Base-by-base conservation (phyloP, 306 rosid genomes). In the Adenanthera pavonina region DNA sequence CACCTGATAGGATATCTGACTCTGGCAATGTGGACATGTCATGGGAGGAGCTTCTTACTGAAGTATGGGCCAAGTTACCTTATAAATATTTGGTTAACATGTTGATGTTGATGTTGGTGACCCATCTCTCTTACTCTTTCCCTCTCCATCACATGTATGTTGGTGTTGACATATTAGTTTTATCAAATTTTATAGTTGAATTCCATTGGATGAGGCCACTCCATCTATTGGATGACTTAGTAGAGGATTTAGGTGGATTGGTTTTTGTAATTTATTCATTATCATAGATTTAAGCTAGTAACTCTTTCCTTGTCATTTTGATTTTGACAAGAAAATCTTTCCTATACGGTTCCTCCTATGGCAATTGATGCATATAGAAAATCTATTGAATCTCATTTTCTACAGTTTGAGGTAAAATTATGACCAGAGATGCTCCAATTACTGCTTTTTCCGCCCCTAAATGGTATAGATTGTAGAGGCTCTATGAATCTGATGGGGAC, bases 291-390 rank as follows among this genome's bases (percentile, higher is more conserved):
- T 79, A 33, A 49, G 35, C 34, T 10, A 57, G 60, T 72, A 25
- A 48, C 85, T 53, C 71, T 49, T 60, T 57, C 25, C 65, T 10
- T 68, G 14, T 52, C 72, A 48, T 77, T 84, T 76, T 75, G 79
- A 69, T 47, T 25, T 81, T 91, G 81, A 80, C 87, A 94, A 97
- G 97, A 90, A 75, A 88, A 47, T 77, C 92, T 94, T 72, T 90
- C 92, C 78, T 94, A 92, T 79, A 85, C 81, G 2, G 88, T 94
- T 69, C 92, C 94, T 34, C 77, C 79, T 67, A 81, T 91, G 73
- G 98, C 94, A 68, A 76, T 82, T 92, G 92, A 90, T 82, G 78
- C 84, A 70, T 94, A 94, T 74, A 87, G 95, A 87, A 90, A 85
- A 74, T 92, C 94, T 72, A 82, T 92, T 43, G 98, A 94, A 87